phyloP scores from a whole-genome alignment of 225 moss, liverwort and hornwort genomes.

The Bryum argenteum region DNA sequence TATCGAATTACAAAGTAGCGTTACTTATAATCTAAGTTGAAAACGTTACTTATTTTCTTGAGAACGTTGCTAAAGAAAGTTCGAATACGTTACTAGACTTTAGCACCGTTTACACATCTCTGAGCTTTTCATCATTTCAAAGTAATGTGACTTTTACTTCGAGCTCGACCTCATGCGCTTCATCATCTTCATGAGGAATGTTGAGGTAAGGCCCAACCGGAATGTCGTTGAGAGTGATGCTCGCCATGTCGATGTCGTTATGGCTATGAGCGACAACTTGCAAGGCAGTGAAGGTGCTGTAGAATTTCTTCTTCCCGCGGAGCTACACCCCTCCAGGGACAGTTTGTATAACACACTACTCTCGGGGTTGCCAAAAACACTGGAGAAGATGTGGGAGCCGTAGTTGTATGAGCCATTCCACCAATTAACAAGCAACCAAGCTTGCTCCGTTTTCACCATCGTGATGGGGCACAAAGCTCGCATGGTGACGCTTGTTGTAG shows the following conservation, averaged over 20 bases:
- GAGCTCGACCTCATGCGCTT: background rate
- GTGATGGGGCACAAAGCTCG: background rate
- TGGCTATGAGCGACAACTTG: background rate
- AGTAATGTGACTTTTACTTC: conserved; percentile 5
- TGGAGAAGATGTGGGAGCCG: background rate
- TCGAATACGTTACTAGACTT: no score
- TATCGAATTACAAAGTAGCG: no score
- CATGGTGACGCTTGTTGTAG: no score
- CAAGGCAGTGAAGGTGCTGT: background rate
- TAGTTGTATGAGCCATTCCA: background rate
- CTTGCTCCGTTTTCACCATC: conserved; percentile 9
- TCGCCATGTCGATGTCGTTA: background rate
- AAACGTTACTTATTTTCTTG: no score
- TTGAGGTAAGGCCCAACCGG: background rate
- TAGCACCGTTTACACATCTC: no score
- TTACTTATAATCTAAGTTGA: no score
- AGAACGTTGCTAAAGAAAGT: no score
- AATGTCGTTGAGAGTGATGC: background rate
- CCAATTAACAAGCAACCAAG: conserved; percentile 17
- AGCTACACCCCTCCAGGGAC: background rate
- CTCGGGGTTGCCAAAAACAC: background rate
- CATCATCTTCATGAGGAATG: background rate
- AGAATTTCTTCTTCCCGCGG: background rate
- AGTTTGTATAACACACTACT: background rate
- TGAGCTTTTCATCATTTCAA: background rate